Conservation (phyloP, 352 stramenopile genomes). For the Phytophthora crassamura region DNA sequence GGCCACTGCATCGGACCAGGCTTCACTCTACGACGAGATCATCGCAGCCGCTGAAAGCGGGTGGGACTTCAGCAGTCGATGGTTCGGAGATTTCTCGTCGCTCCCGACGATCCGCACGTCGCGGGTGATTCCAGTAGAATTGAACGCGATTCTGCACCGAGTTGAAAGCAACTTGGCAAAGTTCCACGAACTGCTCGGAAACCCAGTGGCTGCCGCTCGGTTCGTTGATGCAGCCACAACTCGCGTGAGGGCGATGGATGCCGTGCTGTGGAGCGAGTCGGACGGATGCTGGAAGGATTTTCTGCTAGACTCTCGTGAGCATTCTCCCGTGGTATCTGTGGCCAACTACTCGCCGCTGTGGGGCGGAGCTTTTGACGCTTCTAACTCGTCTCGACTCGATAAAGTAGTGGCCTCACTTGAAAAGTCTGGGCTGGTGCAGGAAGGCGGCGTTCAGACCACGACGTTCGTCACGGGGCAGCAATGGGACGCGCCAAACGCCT, state of each 20-base stretch:
- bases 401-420: constrained; percentile 55
- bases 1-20: constrained; percentile 29
- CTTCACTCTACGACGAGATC: constrained; percentile 77
- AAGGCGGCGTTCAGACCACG: constrained; percentile 78
- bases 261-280: constrained; percentile 69
- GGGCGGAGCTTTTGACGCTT: constrained; percentile 65
- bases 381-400: constrained; percentile 45
- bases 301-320: constrained; percentile 50
- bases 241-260: constrained; percentile 63
- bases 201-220: constrained; percentile 39
- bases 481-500: constrained; percentile 89
- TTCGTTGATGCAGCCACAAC: constrained; percentile 28
- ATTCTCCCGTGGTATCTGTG: constrained; percentile 59
- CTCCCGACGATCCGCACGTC: constrained; percentile 63
- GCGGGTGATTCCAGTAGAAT: constrained; percentile 77
- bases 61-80: constrained; percentile 91
- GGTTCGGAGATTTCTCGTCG: constrained; percentile 57
- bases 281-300: constrained; percentile 75
- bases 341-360: constrained; percentile 81
- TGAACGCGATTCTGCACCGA: constrained; percentile 86
- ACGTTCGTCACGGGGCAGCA: constrained; percentile 75
- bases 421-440: constrained; percentile 62
- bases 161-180: constrained; percentile 74
- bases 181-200: constrained; percentile 58
- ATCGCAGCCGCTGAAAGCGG: constrained; percentile 84